phyloP scores from a whole-genome alignment of 345 rosid genomes.

The Gossypium australe region DNA sequence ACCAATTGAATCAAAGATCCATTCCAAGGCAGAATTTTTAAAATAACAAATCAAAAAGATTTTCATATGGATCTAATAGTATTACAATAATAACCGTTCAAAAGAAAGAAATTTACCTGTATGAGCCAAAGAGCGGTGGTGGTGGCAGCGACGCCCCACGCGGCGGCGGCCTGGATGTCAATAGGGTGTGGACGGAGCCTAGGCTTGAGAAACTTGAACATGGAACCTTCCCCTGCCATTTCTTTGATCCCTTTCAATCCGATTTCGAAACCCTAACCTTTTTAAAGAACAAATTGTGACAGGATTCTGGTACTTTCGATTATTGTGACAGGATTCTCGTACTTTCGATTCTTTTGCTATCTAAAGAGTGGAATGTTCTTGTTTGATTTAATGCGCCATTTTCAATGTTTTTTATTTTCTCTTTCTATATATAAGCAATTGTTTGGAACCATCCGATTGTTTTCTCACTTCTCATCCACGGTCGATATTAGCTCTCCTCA shows the following conservation, averaged over 20 bases:
- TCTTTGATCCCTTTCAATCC: not conserved
- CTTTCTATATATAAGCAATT: not conserved
- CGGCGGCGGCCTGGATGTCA: constrained; percentile 66
- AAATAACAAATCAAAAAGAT: not conserved
- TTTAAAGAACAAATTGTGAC: not conserved
- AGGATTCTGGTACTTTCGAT: not conserved
- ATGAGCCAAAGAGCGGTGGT: constrained; percentile 60
- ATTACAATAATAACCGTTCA: not conserved
- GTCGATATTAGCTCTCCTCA: not conserved
- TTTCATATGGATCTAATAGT: not conserved
- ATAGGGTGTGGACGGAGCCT: constrained; percentile 44
- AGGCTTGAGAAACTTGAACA: constrained; percentile 46
- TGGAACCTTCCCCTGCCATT: constrained; percentile 42
- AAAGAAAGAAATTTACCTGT: constrained; percentile 44
- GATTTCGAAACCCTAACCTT: constrained; percentile 6
- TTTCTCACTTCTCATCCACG: not conserved
- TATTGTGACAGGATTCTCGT: not conserved
- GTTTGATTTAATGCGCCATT: not conserved
- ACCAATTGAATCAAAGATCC: not conserved
- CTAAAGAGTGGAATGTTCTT: not conserved
- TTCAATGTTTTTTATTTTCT: not conserved
- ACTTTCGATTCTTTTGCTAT: not conserved
- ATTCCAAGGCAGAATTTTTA: not conserved
- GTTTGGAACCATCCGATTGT: not conserved
- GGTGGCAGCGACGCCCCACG: constrained; percentile 78